A percentile compares a stretch with the other conserved stretches of the same genome.
These are phyloP conservation scores for Monascus ruber DNA, from an alignment of 2,329 filamentous ascomycete species.

Conservation along the genomic window DNA sequence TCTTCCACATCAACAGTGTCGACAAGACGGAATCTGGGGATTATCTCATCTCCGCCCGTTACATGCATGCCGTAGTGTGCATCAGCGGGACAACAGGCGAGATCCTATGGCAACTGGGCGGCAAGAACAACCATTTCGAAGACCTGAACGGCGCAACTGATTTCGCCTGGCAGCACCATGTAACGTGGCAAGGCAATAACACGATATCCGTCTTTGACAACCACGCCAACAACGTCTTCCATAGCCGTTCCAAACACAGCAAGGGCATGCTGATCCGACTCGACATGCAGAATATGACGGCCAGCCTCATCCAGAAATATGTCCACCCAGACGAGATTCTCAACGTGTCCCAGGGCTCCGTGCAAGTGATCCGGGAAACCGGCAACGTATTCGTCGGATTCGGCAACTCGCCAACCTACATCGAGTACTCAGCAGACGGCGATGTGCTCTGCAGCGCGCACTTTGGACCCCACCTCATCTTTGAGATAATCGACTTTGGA, in stretches of 20 bases:
- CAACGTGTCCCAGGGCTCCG: no score
- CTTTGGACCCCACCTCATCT: no score
- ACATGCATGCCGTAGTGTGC: slow-evolving; percentile 25
- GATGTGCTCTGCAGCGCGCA: no score
- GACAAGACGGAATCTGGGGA: slow-evolving; percentile 39
- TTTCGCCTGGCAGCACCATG: slow-evolving; percentile 44
- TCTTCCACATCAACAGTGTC: slow-evolving; percentile 46
- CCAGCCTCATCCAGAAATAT: no score
- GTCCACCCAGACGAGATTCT: no score
- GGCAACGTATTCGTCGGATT: no score
- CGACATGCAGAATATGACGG: slow-evolving; percentile 19
- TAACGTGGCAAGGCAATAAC: slow-evolving; percentile 27
- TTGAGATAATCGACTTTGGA: no score
- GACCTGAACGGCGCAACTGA: slow-evolving; percentile 34
- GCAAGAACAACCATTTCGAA: slow-evolving; percentile 32
- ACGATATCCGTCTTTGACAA: slow-evolving; percentile 34
- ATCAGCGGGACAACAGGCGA: slow-evolving; percentile 34
- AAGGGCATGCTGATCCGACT: slow-evolving; percentile 37
- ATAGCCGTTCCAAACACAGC: slow-evolving; percentile 17
- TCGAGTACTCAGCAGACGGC: no score
- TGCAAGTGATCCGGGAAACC: no score
- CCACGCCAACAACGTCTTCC: slow-evolving; percentile 13
- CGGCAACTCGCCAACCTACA: no score
- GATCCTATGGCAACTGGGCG: slow-evolving; percentile 42
- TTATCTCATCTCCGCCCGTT: slow-evolving; percentile 34